phyloP scores from a whole-genome alignment of 192 early-diverging fungal species.

The Kappamyces sp. region DNA sequence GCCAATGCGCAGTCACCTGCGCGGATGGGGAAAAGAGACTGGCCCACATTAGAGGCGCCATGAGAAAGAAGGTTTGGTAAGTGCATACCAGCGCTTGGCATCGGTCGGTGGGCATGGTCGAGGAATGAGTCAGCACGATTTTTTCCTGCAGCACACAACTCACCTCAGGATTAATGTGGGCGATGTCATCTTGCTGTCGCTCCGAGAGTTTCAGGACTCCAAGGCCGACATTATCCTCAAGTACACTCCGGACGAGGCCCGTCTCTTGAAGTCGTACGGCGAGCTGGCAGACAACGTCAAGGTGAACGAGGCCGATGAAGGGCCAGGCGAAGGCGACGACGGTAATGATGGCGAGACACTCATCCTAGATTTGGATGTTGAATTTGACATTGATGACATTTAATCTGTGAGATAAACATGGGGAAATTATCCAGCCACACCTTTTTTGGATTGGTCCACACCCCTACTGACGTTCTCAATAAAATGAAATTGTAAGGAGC shows the following conservation, averaged over 20 bases:
- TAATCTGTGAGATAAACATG: constrained; percentile 2
- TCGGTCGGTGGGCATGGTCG: no score
- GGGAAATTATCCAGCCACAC: no score
- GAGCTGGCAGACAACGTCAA: constrained; percentile 88
- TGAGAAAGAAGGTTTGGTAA: constrained; percentile 90
- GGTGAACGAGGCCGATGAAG: constrained; percentile 74
- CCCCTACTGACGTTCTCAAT: no score
- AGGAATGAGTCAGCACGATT: no score
- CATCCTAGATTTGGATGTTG: constrained; percentile 62
- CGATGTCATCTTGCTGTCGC: constrained; percentile 81
- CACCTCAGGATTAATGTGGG: constrained; percentile 76
- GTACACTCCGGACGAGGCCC: constrained; percentile 93
- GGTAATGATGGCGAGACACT: constrained; percentile 15
- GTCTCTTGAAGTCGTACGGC: constrained; percentile 85
- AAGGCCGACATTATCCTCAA: constrained; percentile 95
- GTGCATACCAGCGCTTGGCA: constrained; percentile 2
- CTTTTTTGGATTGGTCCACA: no score
- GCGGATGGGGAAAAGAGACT: constrained; percentile 84
- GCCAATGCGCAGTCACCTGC: constrained; percentile 84
- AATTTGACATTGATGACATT: constrained; percentile 91
- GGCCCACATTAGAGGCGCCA: constrained; percentile 94
- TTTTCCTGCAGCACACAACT: no score
- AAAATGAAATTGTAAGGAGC: no score
- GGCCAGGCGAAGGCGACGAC: constrained; percentile 38
- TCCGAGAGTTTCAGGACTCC: constrained; percentile 88